Evolutionary conservation across 805 yeast genomes (phyloP), one percentile per base, ranked within the genome.

Genomic region (Yueomyces sinensis): DNA sequence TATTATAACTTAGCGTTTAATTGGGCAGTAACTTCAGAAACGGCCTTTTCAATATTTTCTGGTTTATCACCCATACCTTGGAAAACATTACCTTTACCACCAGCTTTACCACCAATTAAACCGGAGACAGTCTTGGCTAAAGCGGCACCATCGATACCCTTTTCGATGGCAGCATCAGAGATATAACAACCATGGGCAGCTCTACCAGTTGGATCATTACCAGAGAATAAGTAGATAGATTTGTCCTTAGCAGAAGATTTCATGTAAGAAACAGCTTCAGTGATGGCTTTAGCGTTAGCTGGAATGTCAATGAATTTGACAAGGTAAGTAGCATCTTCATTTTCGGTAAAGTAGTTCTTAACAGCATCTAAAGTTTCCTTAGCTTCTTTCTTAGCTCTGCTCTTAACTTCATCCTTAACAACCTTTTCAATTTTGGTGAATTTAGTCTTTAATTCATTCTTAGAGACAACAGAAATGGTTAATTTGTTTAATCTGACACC

Each of bases 121-220:
- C 65, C 61, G 31, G 87, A 65, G 30, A 82, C 97, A 37, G 70
- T 62, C 35, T 68, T 60, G 23, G 93, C 93, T 45, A 86, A 68
- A 20, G 73, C 86, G 38, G 77, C 69, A 35, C 93, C 87, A 43
- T 78, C 70, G 16, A 84, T 66, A 45, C 86, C 86, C 53, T 75
- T 70, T 31, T 65, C 66, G 43, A 78, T 62, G 28, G 86, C 82
- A 29, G 60, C 75, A 41, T 81, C 76, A 2, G 89, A 73, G 33
- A 91, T 67, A 62, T 76, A 91, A 56, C 94, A 86, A 44, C 96
- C 98, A 53, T 91, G 98, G 13, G 96, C 97, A 51, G 89, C 82
- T 62, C 79, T 86, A 34, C 72, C 74, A 30, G 62, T 74, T 15
- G 63, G 63, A 31, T 59, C 59, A 34, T 65, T 63, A 51, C 93